Evolutionary conservation across 2,329 filamentous ascomycete species (phyloP), one percentile per base, ranked within the genome.

Genomic region (Microsporum canis): DNA sequence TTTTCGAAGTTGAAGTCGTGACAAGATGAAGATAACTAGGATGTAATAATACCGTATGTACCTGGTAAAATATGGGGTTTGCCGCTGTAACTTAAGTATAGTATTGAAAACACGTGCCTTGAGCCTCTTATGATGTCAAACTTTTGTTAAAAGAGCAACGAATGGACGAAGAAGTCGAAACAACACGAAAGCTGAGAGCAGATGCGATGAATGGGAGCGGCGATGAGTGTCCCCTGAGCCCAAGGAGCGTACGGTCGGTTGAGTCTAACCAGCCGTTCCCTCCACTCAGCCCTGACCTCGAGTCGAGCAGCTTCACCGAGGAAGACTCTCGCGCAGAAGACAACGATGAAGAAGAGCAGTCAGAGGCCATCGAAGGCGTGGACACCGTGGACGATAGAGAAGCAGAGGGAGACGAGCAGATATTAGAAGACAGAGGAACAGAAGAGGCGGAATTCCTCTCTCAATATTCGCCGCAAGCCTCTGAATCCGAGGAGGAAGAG

Each of bases 391-490:
- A 57, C 2, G 56, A 58, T n/a, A 53, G 57, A 10, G 68, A 71
- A 33, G 68, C 69, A 36, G 71, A 71, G 14, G 67, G 68, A 5
- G 70, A 69, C 49, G 62, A 70, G 3, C 70, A 68, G 8, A 69
- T 69, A 36, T 71, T 73, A 17, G 43, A 58, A 33, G 55, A 39
- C 27, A 27, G 38, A 5, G 59, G 36, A 23, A 47, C 58, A 14
- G 74, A 76, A 43, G 75, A 78, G 60, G 72, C 71, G 3, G 76
- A 78, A 61, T 77, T 78, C 56, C 73, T 76, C 60, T 76, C 76
- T 2, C 76, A 78, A 29, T 78, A 78, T 38, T 61, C 39, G 1
- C 59, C 57, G 8, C 51, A 36, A 27, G 33, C 39, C 5, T 59
- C 57, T 29, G 45, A 62, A 38, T 63, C 60, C 2, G 68, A 65